Evolutionary conservation across 108 stramenopile genomes (phyloP).

Genomic region (Heterococcus sp.): DNA sequence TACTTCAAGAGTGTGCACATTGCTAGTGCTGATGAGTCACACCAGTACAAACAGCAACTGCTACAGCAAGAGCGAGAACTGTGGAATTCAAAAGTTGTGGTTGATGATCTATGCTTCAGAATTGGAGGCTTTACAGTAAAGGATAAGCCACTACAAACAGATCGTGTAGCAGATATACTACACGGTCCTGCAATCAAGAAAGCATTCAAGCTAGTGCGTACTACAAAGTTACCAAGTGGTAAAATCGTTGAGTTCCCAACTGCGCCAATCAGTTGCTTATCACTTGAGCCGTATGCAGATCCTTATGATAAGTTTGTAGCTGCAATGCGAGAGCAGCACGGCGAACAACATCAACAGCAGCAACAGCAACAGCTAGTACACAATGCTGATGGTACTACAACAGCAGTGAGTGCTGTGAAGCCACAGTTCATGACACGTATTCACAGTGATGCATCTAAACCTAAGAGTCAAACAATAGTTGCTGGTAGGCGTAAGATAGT

Average conservation of each 20-base stretch:
- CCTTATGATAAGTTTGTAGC: slow-evolving; percentile 38
- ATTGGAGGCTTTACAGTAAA: slow-evolving; percentile 53
- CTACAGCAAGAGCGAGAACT: slow-evolving; percentile 10
- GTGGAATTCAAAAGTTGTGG: slow-evolving; percentile 50
- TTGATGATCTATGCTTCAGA: slow-evolving; percentile 51
- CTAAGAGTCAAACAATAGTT: not conserved
- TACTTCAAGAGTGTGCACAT: slow-evolving; percentile 58
- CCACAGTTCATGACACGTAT: slow-evolving; percentile 24
- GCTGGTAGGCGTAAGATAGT: not conserved
- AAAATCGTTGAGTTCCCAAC: slow-evolving; percentile 20
- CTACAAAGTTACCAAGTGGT: slow-evolving; percentile 48
- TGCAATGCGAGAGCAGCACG: not conserved
- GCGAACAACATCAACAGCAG: slow-evolving; percentile 32
- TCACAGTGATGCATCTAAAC: slow-evolving; percentile 43
- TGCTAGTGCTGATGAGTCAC: slow-evolving; percentile 42
- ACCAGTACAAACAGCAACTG: slow-evolving; percentile 18
- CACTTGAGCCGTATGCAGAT: slow-evolving; percentile 28
- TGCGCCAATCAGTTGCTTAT: slow-evolving; percentile 32
- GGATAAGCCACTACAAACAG: slow-evolving; percentile 47
- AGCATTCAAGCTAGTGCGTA: slow-evolving; percentile 45
- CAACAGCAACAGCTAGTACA: no score
- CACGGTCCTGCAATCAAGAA: slow-evolving; percentile 10
- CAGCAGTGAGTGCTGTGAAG: slow-evolving; percentile 13
- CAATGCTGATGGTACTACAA: slow-evolving; percentile 5
- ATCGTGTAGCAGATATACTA: slow-evolving; percentile 46